Evolutionary conservation across 257 asterid species (phyloP).

Genomic region (Penstemon barbatus): DNA sequence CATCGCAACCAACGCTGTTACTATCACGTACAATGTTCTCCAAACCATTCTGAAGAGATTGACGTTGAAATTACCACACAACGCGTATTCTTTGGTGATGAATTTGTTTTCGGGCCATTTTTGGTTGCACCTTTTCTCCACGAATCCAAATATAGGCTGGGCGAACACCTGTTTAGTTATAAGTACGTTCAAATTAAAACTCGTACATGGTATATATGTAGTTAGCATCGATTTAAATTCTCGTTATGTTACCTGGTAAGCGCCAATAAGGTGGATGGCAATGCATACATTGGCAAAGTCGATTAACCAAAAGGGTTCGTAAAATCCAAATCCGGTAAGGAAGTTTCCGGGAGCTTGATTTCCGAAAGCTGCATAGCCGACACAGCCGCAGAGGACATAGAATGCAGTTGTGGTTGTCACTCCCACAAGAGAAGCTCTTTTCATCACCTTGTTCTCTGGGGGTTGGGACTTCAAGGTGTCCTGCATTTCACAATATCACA

Average conservation of each 20-base stretch:
- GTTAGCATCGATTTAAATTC: constrained; percentile 13
- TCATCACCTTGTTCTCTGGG: constrained; percentile 62
- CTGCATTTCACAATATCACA: constrained; percentile 17
- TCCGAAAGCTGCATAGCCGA: constrained; percentile 59
- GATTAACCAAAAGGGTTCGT: constrained; percentile 44
- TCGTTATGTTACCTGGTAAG: constrained; percentile 37
- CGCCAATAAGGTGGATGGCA: constrained; percentile 40
- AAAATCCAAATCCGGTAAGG: constrained; percentile 44
- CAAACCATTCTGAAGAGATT: constrained; percentile 51
- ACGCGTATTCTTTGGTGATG: constrained; percentile 34
- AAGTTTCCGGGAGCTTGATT: constrained; percentile 42
- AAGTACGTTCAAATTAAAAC: not conserved
- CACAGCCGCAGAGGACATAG: constrained; percentile 50
- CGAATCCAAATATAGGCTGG: constrained; percentile 53
- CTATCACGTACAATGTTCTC: constrained; percentile 48
- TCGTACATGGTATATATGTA: constrained; percentile 32
- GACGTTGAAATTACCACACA: constrained; percentile 23
- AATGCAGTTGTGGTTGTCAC: constrained; percentile 48
- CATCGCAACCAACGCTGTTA: constrained; percentile 49
- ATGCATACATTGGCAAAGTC: constrained; percentile 45
- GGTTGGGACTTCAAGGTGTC: constrained; percentile 51
- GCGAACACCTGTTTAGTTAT: constrained; percentile 43
- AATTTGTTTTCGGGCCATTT: constrained; percentile 52
- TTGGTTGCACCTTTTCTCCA: constrained; percentile 38
- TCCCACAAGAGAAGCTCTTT: constrained; percentile 48